These are phyloP conservation scores for Berberis vulgaris DNA, from an alignment of 164 flowering plant genomes.

Conservation along the genomic window DNA sequence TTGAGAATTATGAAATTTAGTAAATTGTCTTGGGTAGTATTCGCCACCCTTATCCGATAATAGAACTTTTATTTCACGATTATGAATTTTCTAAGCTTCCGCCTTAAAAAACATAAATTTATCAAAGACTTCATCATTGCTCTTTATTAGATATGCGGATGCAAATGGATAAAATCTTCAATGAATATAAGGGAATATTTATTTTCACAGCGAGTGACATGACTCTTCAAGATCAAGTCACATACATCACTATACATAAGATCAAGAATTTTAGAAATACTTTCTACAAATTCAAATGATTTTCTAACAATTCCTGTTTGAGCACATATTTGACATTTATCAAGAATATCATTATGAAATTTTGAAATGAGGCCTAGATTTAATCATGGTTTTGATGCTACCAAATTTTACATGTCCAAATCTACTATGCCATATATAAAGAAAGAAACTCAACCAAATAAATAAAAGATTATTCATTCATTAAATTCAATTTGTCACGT, in stretches of 20 bases:
- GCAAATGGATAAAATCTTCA: conserved; percentile 9
- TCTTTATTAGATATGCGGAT: not conserved
- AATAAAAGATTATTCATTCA: not conserved
- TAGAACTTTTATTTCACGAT: conserved; percentile 5
- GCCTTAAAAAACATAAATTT: conserved; percentile 11
- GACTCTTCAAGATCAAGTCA: conserved; percentile 1
- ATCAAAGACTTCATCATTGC: not conserved
- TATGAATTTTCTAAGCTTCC: conserved; percentile 7
- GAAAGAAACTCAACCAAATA: conserved; percentile 7
- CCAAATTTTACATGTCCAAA: conserved; percentile 8
- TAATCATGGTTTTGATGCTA: not conserved
- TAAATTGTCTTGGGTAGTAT: conserved; percentile 6
- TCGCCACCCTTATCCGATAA: conserved; percentile 3
- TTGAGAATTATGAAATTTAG: conserved; percentile 2
- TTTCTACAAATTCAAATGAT: not conserved
- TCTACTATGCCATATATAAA: conserved; percentile 6
- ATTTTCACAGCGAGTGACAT: conserved; percentile 5
- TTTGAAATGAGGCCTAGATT: conserved; percentile 1
- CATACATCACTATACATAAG: conserved; percentile 8
- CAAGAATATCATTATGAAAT: not conserved
- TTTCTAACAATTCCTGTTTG: conserved; percentile 10
- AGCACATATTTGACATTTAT: conserved; percentile 5
- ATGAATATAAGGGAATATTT: conserved; percentile 5
- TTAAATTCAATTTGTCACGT: conserved; percentile 2
- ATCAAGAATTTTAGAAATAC: not conserved